phyloP scores from a whole-genome alignment of 176 grass and related monocot genomes.

The Oryza longistaminata region DNA sequence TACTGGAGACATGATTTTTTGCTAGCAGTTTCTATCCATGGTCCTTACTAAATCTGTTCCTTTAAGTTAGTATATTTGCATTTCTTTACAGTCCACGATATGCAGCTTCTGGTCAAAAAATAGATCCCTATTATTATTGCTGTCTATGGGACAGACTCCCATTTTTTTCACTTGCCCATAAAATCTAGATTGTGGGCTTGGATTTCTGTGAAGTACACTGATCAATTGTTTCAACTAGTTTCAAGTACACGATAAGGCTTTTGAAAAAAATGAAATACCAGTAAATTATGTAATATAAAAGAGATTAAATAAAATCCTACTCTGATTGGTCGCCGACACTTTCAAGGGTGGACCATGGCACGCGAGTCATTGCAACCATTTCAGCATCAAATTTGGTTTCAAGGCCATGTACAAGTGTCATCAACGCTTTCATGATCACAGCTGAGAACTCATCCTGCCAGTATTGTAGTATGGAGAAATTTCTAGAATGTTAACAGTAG shows the following conservation, averaged over 20 bases:
- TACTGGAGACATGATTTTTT: not conserved
- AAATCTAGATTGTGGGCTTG: not conserved
- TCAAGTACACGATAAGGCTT: constrained; percentile 12
- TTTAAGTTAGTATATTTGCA: not conserved
- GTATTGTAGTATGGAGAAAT: constrained; percentile 24
- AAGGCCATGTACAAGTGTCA: constrained; percentile 94
- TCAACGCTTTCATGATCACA: constrained; percentile 91
- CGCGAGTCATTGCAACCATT: constrained; percentile 93
- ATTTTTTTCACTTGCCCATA: constrained; percentile 13
- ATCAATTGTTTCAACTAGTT: not conserved
- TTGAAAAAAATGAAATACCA: constrained; percentile 22
- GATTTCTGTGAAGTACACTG: not conserved
- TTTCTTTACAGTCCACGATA: not conserved
- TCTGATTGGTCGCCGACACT: constrained; percentile 98
- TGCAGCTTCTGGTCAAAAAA: constrained; percentile 5
- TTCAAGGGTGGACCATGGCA: constrained; percentile 95
- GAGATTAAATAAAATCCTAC: constrained; percentile 54
- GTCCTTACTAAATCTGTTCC: not conserved
- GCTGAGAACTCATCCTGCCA: constrained; percentile 95
- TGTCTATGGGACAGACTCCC: constrained; percentile 15
- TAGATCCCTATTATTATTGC: constrained; percentile 10
- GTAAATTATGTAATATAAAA: constrained; percentile 15
- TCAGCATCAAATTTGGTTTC: constrained; percentile 99
- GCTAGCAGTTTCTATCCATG: constrained; percentile 12
- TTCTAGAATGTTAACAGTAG: constrained; percentile 23